Conservation (phyloP, 805 yeast species). For the Myxozyma neotropica region DNA sequence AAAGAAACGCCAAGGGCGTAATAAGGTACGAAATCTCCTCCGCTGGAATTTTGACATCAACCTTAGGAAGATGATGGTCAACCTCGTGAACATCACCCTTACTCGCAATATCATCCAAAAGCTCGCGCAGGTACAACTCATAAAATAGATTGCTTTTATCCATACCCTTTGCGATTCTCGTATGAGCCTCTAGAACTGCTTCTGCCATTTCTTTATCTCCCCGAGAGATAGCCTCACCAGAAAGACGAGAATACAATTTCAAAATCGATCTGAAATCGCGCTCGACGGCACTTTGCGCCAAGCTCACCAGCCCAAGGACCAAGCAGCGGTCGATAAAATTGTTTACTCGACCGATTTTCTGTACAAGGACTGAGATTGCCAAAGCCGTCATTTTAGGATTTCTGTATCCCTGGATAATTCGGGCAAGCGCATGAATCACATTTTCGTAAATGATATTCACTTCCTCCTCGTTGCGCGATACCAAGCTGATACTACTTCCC, state of each 20-base stretch:
- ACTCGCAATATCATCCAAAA: slow-evolving; percentile 66
- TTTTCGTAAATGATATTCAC: slow-evolving; percentile 54
- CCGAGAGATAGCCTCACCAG: slow-evolving; percentile 49
- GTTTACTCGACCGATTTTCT: slow-evolving; percentile 56
- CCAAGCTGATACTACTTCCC: slow-evolving; percentile 24
- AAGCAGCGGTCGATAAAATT: slow-evolving; percentile 59
- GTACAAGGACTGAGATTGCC: slow-evolving; percentile 79
- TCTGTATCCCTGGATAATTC: slow-evolving; percentile 64
- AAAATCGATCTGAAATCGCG: slow-evolving; percentile 68
- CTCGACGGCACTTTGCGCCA: slow-evolving; percentile 63
- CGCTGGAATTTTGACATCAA: slow-evolving; percentile 51
- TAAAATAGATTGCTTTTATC: slow-evolving; percentile 49
- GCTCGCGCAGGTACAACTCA: slow-evolving; percentile 61
- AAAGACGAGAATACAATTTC: slow-evolving; percentile 57
- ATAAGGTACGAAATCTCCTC: slow-evolving; percentile 66
- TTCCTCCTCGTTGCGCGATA: slow-evolving; percentile 24
- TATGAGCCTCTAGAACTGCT: slow-evolving; percentile 54
- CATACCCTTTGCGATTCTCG: slow-evolving; percentile 45
- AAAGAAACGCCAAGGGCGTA: slow-evolving; percentile 71
- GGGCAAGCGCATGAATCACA: slow-evolving; percentile 67
- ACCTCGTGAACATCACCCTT: slow-evolving; percentile 77
- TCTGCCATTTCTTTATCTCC: slow-evolving; percentile 44
- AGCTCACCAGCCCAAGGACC: slow-evolving; percentile 61
- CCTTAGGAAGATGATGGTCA: slow-evolving; percentile 75
- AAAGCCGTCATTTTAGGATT: slow-evolving; percentile 68